Base-by-base conservation (phyloP, 1,284 basidiomycete genomes). In the Apiotrichum akiyoshidainum region DNA sequence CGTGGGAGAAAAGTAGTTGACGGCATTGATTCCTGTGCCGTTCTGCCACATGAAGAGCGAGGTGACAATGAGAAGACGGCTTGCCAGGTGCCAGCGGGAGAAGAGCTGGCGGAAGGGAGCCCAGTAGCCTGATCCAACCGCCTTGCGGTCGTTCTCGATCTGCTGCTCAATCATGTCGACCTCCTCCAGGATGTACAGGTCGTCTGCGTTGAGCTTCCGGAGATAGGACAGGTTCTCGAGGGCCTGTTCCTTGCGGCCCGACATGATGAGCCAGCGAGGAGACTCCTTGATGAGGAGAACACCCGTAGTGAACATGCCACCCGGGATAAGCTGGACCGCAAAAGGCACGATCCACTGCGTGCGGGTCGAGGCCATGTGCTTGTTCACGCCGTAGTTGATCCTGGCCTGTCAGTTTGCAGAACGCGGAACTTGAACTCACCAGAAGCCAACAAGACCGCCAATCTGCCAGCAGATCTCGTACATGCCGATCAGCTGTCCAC, bases 261-360 rank as follows among this genome's bases (percentile, higher is more conserved):
- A 75, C 7, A 78, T 74, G 50, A 82, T 70, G 11, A 84, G 78
- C 79, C 81, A 83, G 6, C 81, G 74, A 1, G 83, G 83, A 0
- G 81, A 81, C 64, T 84, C 83, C 46, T 73, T 71, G 22, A 83
- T 66, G 68, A 81, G 79, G 51, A 80, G 67, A 5, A 74, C 66
- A n/a, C 78, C 80, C 50, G 81, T 55, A 46, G 78, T 68, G 49
- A 82, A 72, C 8, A 81, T 39, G 2, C 80, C 81, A 12, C 80
- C 82, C 4, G 83, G 83, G 66, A 83, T 78, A 54, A 84, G 75
- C 64, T 84, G 83, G 11, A 84, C 74, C 1, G 80, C 80, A 56
- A 83, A 80, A 2, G 83, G 81, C 58, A 84, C 80, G 14, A 79
- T 65, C 81, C 81, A 84, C 26, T 70, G 58, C 14, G 31, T 52